Conservation (phyloP, 2,329 filamentous ascomycete genomes). For the Rhinocladiella similis region DNA sequence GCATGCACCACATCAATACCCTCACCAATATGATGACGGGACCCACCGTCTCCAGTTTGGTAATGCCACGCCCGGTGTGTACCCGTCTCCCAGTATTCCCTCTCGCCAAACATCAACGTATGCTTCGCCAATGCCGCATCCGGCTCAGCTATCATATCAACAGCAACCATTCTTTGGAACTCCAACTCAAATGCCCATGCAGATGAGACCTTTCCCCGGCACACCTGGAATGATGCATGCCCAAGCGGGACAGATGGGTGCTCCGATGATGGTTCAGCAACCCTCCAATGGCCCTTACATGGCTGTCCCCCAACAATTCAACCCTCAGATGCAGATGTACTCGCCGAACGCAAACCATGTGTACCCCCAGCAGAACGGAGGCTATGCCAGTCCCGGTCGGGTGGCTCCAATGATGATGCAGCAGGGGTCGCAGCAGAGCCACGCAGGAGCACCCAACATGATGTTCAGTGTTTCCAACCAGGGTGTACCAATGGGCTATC, state of each 20-base stretch:
- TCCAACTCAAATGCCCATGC: slow-evolving; percentile 60
- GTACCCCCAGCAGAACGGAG: slow-evolving; percentile 57
- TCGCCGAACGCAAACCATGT: slow-evolving; percentile 72
- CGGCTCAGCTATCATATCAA: slow-evolving; percentile 68
- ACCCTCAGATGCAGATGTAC: slow-evolving; percentile 80
- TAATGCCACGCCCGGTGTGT: slow-evolving; percentile 75
- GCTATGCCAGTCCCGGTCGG: slow-evolving; percentile 85
- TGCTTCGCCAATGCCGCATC: slow-evolving; percentile 66
- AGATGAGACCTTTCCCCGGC: slow-evolving; percentile 71
- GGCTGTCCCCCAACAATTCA: slow-evolving; percentile 66
- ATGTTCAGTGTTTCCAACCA: slow-evolving; percentile 52
- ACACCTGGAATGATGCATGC: slow-evolving; percentile 71
- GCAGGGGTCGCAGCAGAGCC: slow-evolving; percentile 89
- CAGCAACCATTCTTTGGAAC: slow-evolving; percentile 71
- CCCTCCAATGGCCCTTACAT: slow-evolving; percentile 69
- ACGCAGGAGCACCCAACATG: slow-evolving; percentile 68
- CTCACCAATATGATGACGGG: slow-evolving; percentile 70
- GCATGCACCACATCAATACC: slow-evolving; percentile 73
- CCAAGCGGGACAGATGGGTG: slow-evolving; percentile 70
- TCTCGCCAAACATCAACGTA: slow-evolving; percentile 68
- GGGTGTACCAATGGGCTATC: slow-evolving; percentile 61
- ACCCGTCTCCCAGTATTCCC: slow-evolving; percentile 77
- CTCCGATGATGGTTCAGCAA: slow-evolving; percentile 81
- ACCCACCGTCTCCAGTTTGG: slow-evolving; percentile 85
- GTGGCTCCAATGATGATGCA: slow-evolving; percentile 92